Evolutionary conservation across 2,329 filamentous ascomycete genomes (phyloP).

Genomic region (Pestalotiopsis fici): DNA sequence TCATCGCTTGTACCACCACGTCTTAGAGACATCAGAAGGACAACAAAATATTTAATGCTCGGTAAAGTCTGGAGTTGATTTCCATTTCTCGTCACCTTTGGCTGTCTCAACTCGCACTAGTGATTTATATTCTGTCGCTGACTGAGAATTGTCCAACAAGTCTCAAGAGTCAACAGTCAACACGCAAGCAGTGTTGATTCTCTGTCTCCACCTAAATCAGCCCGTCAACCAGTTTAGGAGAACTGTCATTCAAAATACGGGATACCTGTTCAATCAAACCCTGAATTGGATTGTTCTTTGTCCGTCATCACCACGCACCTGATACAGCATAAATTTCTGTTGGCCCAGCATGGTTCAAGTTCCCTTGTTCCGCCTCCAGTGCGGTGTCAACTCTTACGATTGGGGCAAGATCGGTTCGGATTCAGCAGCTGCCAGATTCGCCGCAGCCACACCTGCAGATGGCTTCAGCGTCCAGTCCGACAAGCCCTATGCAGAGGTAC

Average conservation of each 20-base stretch:
- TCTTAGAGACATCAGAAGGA: background rate
- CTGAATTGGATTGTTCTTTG: background rate
- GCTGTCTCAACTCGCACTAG: background rate
- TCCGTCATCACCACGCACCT: background rate
- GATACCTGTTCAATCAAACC: background rate
- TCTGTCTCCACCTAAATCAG: background rate
- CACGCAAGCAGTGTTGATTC: no score
- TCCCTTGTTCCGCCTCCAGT: constrained; percentile 82
- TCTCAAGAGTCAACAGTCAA: no score
- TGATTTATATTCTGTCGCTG: background rate
- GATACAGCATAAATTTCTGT: no score
- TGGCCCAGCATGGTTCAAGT: constrained; percentile 49
- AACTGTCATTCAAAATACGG: background rate
- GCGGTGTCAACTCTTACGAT: constrained; percentile 97
- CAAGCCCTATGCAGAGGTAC: constrained; percentile 91
- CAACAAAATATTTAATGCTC: background rate
- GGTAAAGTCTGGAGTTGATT: background rate
- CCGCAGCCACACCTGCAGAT: constrained; percentile 76
- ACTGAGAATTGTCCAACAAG: background rate
- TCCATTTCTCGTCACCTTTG: background rate
- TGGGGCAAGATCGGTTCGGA: constrained; percentile 93
- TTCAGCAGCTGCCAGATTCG: constrained; percentile 88
- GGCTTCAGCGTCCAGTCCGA: constrained; percentile 79
- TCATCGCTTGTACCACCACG: background rate
- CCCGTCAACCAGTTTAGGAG: background rate